Evolutionary conservation across 192 early-diverging fungal genomes (phyloP), one percentile per base, ranked within the genome.

Genomic region (Backusella australiensis): DNA sequence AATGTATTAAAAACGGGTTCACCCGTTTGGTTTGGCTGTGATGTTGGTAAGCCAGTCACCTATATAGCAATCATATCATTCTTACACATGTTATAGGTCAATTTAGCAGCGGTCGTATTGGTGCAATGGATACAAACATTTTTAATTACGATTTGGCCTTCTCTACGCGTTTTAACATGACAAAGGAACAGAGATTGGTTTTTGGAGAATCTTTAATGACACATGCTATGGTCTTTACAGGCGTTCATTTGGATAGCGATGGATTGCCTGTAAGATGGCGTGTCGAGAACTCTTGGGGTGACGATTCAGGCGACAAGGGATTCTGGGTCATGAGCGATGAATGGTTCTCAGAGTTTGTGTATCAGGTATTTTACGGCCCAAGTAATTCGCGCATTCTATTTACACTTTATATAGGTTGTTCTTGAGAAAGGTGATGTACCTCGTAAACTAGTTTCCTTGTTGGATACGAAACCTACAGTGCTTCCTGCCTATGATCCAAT

Each of bases 401-500:
- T 26, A 14, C 23, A 71, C 1, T 21, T 8, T 21, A 71, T 38
- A 34, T 67, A 94, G 85, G 85, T 94, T 67, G 93, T 94, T 35
- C 77, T 94, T 14, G 89, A 93, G 44, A 93, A 93, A 84, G 67
- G 67, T 44, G 87, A 89, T 52, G 79, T 90, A 12, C 89, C 92
- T 5, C 74, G 89, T 34, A 80, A 89, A n/a, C 83, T 89, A 19
- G 76, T 92, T 59, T 89, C 84, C 56, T 83, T 94, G 12, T 84
- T 94, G 4, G 76, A 91, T 67, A 85, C 90, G 69, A 80, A 88
- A 7, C 90, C 91, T 6, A 78, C 83, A 3, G 90, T 92, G 65
- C 85, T 94, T 56, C 91, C 92, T n/a, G 90, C 93, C 35, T 94
- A 89, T 84, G 93, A 94, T 74, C 93, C 92, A 12, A 92, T 94